A percentile compares a stretch with the other conserved stretches of the same genome.
Evolutionary conservation across 352 stramenopile species (phyloP).

Genomic region (Globisporangium viniferum): DNA sequence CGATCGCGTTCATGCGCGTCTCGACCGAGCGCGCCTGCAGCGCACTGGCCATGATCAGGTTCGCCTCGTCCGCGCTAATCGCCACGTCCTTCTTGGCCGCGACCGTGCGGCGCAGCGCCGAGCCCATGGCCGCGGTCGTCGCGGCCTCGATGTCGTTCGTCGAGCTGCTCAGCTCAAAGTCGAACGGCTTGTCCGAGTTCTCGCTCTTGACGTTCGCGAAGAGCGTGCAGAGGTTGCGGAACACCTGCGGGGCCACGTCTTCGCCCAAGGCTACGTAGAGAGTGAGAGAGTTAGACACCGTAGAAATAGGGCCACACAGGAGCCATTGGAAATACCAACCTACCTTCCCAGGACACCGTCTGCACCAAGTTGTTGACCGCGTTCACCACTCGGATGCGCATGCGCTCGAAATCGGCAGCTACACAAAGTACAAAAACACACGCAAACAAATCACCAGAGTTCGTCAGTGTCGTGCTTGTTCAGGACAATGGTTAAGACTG

Average conservation of each 20-base stretch:
- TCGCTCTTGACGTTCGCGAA: conserved; percentile 64
- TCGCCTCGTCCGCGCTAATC: conserved; percentile 57
- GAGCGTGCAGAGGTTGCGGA: conserved; percentile 73
- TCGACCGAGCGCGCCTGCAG: conserved; percentile 61
- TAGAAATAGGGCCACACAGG: not conserved
- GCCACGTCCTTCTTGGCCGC: conserved; percentile 49
- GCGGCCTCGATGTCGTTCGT: conserved; percentile 67
- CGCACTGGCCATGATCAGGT: conserved; percentile 63
- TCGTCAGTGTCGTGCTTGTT: too few species aligned
- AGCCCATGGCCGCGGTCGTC: conserved; percentile 69
- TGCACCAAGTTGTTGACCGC: conserved; percentile 82
- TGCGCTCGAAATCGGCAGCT: conserved; percentile 73
- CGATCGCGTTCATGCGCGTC: conserved; percentile 71
- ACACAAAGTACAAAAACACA: not conserved
- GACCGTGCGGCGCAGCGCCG: conserved; percentile 58
- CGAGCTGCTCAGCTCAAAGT: conserved; percentile 33
- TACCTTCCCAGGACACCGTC: conserved; percentile 47
- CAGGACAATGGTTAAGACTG: too few species aligned
- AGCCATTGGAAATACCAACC: not conserved
- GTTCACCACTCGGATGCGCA: conserved; percentile 79
- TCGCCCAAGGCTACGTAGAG: conserved; percentile 31
- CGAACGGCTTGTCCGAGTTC: conserved; percentile 28
- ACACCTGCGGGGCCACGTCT: conserved; percentile 64
- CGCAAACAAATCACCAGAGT: not conserved
- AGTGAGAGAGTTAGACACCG: not conserved